Base-by-base conservation (phyloP, 2,329 filamentous ascomycete species). In the Fusarium sarcochroum region DNA sequence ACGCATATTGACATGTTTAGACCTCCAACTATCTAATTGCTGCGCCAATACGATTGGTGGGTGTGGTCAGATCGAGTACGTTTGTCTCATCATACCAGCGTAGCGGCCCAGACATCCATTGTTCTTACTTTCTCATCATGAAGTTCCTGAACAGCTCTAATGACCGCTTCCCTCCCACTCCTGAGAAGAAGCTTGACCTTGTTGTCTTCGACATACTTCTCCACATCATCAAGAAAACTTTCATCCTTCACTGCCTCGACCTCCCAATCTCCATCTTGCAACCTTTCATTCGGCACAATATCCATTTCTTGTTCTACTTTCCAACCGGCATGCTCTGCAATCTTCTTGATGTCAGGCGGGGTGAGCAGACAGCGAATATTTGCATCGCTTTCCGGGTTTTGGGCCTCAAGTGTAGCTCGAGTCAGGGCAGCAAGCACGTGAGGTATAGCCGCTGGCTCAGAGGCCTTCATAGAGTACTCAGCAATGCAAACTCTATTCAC, bases 41-140 rank as follows among this genome's bases (percentile, higher is more conserved):
- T n/a, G n/a, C n/a, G n/a, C n/a, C n/a, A n/a, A n/a, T n/a, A n/a
- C n/a, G n/a, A n/a, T n/a, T n/a, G n/a, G n/a, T n/a, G 6, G 23
- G 3, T 23, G 23, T 7, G 23, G 23, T 23, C 23, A 7, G 7
- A 23, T 6, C 5, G 23, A 5, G 7, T 4, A 23, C 3, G 7
- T 23, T 7, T 4, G 5, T 7, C 27, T 30, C 27, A 30, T 30
- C 10, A 9, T 18, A 44, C 10, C 3, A 62, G 17, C 2, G 41
- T 47, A n/a, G 55, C 46, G 2, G 37, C 46, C 60, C 60, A 63
- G 1, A 63, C 60, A 57, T 63, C 58, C 60, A 63, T 63, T 2
- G 60, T 63, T 15, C 25, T 48, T 8, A 55, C 13, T 5, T 46
- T 49, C 1, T 1, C 4, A 3, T 4, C 25, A 0, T 1, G 4